These are phyloP conservation scores for Beauveria sp. DNA, from an alignment of 2,329 filamentous ascomycete species.

Conservation along the genomic window DNA sequence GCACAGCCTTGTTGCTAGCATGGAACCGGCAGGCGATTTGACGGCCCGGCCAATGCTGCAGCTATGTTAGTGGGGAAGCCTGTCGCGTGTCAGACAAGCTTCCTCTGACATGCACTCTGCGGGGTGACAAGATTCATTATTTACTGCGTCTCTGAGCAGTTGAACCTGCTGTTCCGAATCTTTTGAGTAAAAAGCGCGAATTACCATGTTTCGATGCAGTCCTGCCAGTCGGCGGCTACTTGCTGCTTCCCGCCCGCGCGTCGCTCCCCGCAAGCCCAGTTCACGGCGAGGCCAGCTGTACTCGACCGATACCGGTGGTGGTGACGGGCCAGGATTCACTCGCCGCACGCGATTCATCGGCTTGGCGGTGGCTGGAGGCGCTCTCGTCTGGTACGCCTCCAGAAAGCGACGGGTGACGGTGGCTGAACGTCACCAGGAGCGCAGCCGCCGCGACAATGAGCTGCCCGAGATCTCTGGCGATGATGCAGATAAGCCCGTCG, in stretches of 20 bases:
- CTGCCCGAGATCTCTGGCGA: neutral
- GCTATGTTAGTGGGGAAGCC: no score
- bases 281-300: neutral
- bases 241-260: neutral
- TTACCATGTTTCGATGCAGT: slow-evolving; percentile 1
- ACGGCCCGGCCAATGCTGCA: no score
- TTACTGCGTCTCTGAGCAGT: no score
- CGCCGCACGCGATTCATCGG: neutral
- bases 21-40: no score
- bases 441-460: slow-evolving; percentile 2
- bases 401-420: neutral
- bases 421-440: neutral
- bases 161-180: no score
- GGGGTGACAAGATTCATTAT: no score
- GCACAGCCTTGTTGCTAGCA: no score
- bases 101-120: no score
- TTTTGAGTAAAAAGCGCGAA: no score
- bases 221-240: neutral
- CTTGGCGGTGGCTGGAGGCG: neutral
- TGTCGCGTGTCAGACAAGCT: no score
- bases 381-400: slow-evolving; percentile 2
- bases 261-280: neutral
- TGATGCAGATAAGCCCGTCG: slow-evolving; percentile 14
- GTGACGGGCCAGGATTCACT: neutral
- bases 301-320: neutral